These are phyloP conservation scores for Fusarium redolens DNA, from an alignment of 2,329 filamentous ascomycete genomes.

Conservation along the genomic window DNA sequence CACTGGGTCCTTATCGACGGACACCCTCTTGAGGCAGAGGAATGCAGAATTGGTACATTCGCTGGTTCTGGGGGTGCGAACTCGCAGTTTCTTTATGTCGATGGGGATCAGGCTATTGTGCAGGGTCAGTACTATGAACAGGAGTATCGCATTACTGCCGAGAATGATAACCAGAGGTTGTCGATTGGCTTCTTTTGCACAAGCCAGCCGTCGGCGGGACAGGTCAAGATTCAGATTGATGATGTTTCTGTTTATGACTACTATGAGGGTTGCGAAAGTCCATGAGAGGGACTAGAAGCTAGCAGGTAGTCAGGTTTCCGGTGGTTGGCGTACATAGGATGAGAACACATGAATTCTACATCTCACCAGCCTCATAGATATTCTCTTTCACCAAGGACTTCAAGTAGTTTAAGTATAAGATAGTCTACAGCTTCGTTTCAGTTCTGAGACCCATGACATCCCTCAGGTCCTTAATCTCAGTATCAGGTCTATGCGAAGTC, in stretches of 20 bases:
- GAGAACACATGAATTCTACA: too few species aligned
- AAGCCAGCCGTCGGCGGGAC: not conserved
- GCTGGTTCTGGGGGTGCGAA: not conserved
- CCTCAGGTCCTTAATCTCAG: slow-evolving; percentile 1
- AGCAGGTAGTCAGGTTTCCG: too few species aligned
- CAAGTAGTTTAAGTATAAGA: too few species aligned
- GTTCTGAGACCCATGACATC: not conserved
- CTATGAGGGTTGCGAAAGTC: not conserved
- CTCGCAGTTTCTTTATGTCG: rapidly evolving
- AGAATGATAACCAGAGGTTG: not conserved
- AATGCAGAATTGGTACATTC: slow-evolving; percentile 36
- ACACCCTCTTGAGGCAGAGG: not conserved
- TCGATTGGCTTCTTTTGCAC: not conserved
- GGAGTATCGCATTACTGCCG: not conserved
- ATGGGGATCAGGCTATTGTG: rapidly evolving
- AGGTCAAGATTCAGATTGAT: not conserved
- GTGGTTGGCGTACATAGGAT: too few species aligned
- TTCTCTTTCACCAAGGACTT: too few species aligned
- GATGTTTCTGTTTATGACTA: slow-evolving; percentile 1
- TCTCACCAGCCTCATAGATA: too few species aligned
- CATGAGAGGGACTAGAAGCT: not conserved
- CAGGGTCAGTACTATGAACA: not conserved
- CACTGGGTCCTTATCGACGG: not conserved
- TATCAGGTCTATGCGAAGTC: slow-evolving; percentile 2
- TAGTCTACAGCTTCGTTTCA: not conserved